phyloP scores from a whole-genome alignment of 495 filamentous ascomycete genomes.

The Chaetomium cochliodes region DNA sequence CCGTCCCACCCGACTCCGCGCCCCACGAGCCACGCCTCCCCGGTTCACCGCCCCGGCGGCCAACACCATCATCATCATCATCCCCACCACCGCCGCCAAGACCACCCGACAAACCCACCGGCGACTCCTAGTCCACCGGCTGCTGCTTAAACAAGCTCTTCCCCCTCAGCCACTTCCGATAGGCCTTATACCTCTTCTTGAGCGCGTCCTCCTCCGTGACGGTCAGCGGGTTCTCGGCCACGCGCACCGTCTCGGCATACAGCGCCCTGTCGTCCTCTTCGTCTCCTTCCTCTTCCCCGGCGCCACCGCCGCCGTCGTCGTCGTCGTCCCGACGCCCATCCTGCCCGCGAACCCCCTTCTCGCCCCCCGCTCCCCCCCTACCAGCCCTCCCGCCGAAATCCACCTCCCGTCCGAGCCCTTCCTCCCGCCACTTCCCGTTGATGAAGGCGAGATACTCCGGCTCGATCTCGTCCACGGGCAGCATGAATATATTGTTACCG shows the following conservation, averaged over 20 bases:
- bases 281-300: too few relatives aligned
- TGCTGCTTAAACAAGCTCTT: constrained; percentile 93
- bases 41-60: constrained; percentile 7
- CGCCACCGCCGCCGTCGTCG: neutral
- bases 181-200: constrained; percentile 95
- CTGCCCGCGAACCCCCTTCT: neutral
- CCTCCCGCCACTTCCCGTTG: constrained; percentile 51
- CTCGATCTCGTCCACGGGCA: constrained; percentile 43
- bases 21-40: constrained; percentile 9
- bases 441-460: constrained; percentile 75
- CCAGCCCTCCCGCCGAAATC: neutral
- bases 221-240: constrained; percentile 81
- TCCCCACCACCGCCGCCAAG: neutral
- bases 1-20: constrained; percentile 13
- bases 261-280: constrained; percentile 65
- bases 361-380: neutral
- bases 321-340: neutral
- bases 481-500: constrained; percentile 40
- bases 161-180: constrained; percentile 87
- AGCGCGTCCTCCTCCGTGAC: constrained; percentile 77
- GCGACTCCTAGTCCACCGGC: constrained; percentile 57
- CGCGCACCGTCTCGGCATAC: constrained; percentile 70
- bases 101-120: constrained; percentile 1
- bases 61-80: constrained; percentile 3
- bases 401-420: constrained; percentile 29